Percentiles rank a stretch among this genome's conserved stretches.
Conservation (phyloP, 2,329 filamentous ascomycete genomes). For the Colletotrichum sp. region DNA sequence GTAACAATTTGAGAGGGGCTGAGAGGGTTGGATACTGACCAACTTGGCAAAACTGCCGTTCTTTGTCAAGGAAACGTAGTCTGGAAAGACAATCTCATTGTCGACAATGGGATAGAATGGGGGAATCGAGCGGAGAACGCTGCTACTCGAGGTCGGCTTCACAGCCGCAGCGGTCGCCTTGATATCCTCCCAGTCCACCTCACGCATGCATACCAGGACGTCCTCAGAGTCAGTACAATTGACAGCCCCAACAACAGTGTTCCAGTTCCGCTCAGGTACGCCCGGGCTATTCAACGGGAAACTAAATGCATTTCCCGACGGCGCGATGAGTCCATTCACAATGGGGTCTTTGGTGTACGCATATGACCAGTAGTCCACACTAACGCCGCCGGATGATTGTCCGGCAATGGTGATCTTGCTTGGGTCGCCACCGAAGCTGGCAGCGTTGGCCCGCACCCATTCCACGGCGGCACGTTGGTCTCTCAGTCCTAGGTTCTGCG, state of each 20-base stretch:
- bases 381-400: conserved; percentile 46
- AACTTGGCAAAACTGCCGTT: conserved; percentile 39
- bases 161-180: conserved; percentile 40
- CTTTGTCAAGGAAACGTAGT: conserved; percentile 39
- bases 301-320: conserved; percentile 51
- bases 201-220: conserved; percentile 41
- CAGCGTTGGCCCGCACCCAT: conserved; percentile 53
- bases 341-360: conserved; percentile 55
- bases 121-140: conserved; percentile 39
- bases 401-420: conserved; percentile 45
- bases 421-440: conserved; percentile 49
- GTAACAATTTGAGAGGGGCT: fast-evolving
- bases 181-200: conserved; percentile 38
- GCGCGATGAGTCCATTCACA: conserved; percentile 48
- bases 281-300: conserved; percentile 43
- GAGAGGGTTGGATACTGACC: not conserved
- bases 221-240: conserved; percentile 17
- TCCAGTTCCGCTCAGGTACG: conserved; percentile 44
- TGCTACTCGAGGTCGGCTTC: conserved; percentile 34
- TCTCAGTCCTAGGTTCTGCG: conserved; percentile 49
- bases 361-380: conserved; percentile 53
- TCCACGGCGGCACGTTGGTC: conserved; percentile 57
- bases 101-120: conserved; percentile 49
- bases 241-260: conserved; percentile 45
- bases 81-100: conserved; percentile 41